Evolutionary conservation across 345 rosid genomes (phyloP), one percentile per base, ranked within the genome.

Genomic region (Theobroma cacao): DNA sequence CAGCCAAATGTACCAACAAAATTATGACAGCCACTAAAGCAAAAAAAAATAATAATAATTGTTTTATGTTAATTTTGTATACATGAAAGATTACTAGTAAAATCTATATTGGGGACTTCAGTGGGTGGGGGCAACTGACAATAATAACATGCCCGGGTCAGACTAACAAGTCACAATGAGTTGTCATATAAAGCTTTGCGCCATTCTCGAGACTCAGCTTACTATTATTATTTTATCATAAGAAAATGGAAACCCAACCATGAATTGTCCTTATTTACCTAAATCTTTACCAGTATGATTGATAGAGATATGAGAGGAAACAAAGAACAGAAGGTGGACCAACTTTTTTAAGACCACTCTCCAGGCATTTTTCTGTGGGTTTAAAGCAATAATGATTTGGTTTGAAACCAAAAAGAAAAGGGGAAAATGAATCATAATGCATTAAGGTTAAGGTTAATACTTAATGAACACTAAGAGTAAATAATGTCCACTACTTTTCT

Each of bases 191-290:
- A 11, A 52, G 62, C 30, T n/a, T 52, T 56, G 48, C 33, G 1
- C 34, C 50, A 10, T 56, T 7, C 13, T 72, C 33, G 24, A 73
- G 20, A 56, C 20, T 73, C n/a, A 22, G 50, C 64, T 52, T 31
- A n/a, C 24, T 53, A 52, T 20, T 36, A 31, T 10, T 20, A n/a
- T 53, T 31, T 20, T 36, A 31, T 10, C 10, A n/a, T 8, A 71
- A 48, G 6, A n/a, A 47, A 26, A 2, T 1, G 8, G 2, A 13
- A 31, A 31, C 38, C 36, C 41, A 48, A 7, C 4, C 48, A 55
- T 55, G 60, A 34, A 45, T 72, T 53, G 63, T 72, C 76, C 2
- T 72, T 22, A 36, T 72, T 53, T 72, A 73, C 76, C 76, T 36
- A 73, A 73, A 53, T 55, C 63, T 55, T 56, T 55, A 33, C 1